These are phyloP conservation scores for Verbascum thapsus DNA, from an alignment of 257 asterid genomes.

Conservation along the genomic window DNA sequence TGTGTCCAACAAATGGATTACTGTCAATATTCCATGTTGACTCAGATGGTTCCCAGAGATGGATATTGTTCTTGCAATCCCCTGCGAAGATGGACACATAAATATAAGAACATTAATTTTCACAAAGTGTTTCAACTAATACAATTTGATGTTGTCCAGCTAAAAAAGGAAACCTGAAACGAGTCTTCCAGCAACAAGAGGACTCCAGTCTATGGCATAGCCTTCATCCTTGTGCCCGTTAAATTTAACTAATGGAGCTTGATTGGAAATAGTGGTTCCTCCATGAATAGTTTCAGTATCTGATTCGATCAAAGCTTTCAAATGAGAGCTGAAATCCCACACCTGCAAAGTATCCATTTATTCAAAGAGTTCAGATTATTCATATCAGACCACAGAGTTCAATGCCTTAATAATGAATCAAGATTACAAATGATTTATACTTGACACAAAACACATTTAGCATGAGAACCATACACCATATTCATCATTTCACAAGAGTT, in stretches of 20 bases:
- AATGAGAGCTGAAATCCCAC: conserved; percentile 90
- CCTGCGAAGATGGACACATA: conserved; percentile 41
- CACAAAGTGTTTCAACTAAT: not conserved
- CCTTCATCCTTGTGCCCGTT: conserved; percentile 95
- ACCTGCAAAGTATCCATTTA: conserved; percentile 50
- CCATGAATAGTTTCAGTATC: conserved; percentile 45
- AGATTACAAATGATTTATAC: not conserved
- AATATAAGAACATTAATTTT: not conserved
- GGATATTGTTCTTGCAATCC: conserved; percentile 61
- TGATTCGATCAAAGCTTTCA: conserved; percentile 68
- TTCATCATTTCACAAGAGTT: not conserved
- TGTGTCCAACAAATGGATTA: conserved; percentile 29
- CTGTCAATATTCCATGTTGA: conserved; percentile 56
- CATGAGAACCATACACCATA: not conserved
- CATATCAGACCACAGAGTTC: conserved; percentile 13
- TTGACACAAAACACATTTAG: not conserved
- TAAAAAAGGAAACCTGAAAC: conserved; percentile 58
- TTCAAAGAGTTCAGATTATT: not conserved
- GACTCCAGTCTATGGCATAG: conserved; percentile 94
- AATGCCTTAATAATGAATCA: not conserved
- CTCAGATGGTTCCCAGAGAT: conserved; percentile 65
- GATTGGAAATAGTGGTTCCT: conserved; percentile 51
- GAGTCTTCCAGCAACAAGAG: conserved; percentile 88
- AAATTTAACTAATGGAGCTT: conserved; percentile 74
- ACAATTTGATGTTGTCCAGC: conserved; percentile 29